Evolutionary conservation across 257 asterid genomes (phyloP), one percentile per base, ranked within the genome.

Genomic region (Fraxinus excelsior): DNA sequence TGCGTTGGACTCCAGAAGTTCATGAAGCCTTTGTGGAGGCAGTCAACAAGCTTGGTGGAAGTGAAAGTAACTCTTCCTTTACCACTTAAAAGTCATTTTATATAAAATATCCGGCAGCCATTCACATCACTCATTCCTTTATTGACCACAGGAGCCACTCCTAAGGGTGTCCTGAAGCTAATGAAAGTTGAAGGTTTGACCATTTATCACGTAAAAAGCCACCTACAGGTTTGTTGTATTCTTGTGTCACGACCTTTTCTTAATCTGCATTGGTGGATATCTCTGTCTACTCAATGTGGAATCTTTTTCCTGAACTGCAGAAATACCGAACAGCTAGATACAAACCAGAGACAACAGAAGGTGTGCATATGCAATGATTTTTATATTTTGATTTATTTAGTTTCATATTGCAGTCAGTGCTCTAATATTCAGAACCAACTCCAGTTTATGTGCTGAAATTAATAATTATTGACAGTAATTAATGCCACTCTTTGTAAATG

Each of bases 1-100:
- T 92, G 97, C 97, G 96, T 66, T 92, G 97, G 97, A 92, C 97
- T 67, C 96, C 91, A 29, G 97, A 92, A 79, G 91, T 92, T 75
- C 97, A 92, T 81, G 97, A 92, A 85, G 86, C 96, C 82, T 92
- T 91, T 72, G 96, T 91, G 67, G 97, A 92, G 65, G 94, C 97
- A 75, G 96, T 92, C 77, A 87, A 72, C 90, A 89, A 88, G 88
- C 97, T 92, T 86, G 97, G 97, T 84, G 97, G 97, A 77, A 92
- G 97, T 84, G 97, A 91, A 89, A 91, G 97, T 92, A 91, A 16
- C 67, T 76, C 53, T 75, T 76, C 74, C 74, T 74, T 77, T 72
- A 56, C 53, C 69, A 73, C 25, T 72, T 67, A 53, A 65, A 28
- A 31, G 42, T 79, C 7, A 70, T 62, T 74, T 78, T 69, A 35